Base-by-base conservation (phyloP, 371 early-diverging fungal species). In the Mucor ambiguus region DNA sequence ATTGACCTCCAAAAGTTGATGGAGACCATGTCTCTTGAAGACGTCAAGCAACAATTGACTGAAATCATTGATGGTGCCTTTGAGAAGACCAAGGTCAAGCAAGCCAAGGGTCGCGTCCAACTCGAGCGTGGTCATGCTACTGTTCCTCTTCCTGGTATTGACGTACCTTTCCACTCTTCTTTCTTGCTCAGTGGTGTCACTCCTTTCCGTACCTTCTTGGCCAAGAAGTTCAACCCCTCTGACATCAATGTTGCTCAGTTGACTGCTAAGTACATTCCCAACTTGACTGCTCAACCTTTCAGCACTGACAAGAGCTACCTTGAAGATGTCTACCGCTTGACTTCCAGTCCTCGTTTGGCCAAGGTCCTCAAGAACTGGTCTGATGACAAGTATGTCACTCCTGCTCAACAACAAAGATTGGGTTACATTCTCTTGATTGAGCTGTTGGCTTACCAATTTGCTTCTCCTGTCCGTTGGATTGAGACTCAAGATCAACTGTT, bases 111-210 rank as follows among this genome's bases (percentile, higher is more conserved):
- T 48, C 74, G 84, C 56, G 78, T 96, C 64, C 74, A 78, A 54
- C 89, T 92, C 41, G 95, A 94, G 69, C 93, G 98, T 71, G 96
- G 96, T 58, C 82, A 89, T 66, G 95, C 97, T 28, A 96, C 98
- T 35, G 94, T 96, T 30, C 97, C 97, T 48, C 76, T 98, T 26
- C 85, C 87, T 22, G 97, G 97, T 66, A 93, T 98, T 63, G 98
- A 98, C 74, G 95, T 98, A 59, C 98, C 98, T 55, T 98, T 97
- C 93, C 98, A 98, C 83, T 97, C 97, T 4, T 86, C 89, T 62
- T 94, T 95, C 91, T 86, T 98, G 75, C 78, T 90, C 38, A 89
- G 88, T 64, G 96, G 97, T 77, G 95, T 97, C 60, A 84, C 87
- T 48, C 93, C 96, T 57, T 97, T 98, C 95, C 94, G 97, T 69